phyloP scores from a whole-genome alignment of 495 filamentous ascomycete genomes.

The Lasiosphaeria miniovina region DNA sequence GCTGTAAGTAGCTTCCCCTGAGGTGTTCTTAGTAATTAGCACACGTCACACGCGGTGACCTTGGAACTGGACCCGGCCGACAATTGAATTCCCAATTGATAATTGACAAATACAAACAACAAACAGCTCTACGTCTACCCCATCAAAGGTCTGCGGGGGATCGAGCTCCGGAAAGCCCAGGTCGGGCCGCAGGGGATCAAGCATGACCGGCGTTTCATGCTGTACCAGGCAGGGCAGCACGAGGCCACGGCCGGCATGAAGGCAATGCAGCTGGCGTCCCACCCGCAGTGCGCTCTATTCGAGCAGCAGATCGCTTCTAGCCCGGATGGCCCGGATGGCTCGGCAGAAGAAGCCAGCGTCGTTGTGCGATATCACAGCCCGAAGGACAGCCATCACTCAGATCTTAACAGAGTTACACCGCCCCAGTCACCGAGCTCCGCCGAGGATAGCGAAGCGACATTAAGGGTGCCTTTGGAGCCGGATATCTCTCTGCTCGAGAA shows the following conservation, averaged over 20 bases:
- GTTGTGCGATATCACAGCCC: slow-evolving; percentile 53
- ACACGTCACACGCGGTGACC: no score
- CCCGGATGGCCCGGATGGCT: neutral
- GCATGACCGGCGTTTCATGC: slow-evolving; percentile 78
- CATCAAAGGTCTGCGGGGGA: slow-evolving; percentile 77
- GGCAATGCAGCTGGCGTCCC: slow-evolving; percentile 65
- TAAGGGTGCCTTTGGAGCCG: slow-evolving; percentile 62
- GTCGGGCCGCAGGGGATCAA: slow-evolving; percentile 66
- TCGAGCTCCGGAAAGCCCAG: slow-evolving; percentile 51
- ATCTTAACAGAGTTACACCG: no score
- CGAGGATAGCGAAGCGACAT: slow-evolving; percentile 11
- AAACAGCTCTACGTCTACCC: slow-evolving; percentile 79
- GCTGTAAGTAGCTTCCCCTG: slow-evolving; percentile 4
- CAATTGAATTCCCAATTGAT: neutral
- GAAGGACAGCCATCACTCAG: neutral
- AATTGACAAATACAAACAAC: slow-evolving; percentile 1
- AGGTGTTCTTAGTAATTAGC: no score
- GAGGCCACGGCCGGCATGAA: slow-evolving; percentile 35
- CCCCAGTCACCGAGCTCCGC: slow-evolving; percentile 4
- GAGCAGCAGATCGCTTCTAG: slow-evolving; percentile 49
- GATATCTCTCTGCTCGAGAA: slow-evolving; percentile 46
- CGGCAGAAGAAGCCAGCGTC: slow-evolving; percentile 31
- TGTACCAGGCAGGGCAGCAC: slow-evolving; percentile 53
- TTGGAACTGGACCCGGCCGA: no score
- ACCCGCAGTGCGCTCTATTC: slow-evolving; percentile 68